Conservation (phyloP, 805 yeast species). For the Lachancea quebecensis region DNA sequence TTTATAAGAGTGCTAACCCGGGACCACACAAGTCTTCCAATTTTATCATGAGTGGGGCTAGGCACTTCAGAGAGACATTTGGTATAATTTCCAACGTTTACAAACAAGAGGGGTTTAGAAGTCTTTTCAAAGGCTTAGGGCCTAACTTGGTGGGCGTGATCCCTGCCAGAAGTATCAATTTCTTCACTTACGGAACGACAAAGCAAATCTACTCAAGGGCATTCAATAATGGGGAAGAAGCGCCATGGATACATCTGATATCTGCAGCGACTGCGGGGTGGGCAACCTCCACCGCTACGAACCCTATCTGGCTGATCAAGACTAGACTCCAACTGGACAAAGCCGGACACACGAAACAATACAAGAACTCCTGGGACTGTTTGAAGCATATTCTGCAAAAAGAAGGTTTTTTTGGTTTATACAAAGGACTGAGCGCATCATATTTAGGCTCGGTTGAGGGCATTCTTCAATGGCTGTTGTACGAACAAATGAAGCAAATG, state of each 20-base stretch:
- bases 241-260: slow-evolving; percentile 74
- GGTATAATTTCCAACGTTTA: slow-evolving; percentile 64
- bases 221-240: slow-evolving; percentile 69
- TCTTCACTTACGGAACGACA: slow-evolving; percentile 92
- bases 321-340: slow-evolving; percentile 91
- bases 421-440: slow-evolving; percentile 89
- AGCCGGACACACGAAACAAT: slow-evolving; percentile 49
- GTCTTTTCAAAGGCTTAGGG: slow-evolving; percentile 90
- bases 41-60: slow-evolving; percentile 40
- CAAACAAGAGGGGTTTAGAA: slow-evolving; percentile 69
- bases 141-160: slow-evolving; percentile 96
- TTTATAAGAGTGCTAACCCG: slow-evolving; percentile 35
- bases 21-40: slow-evolving; percentile 19
- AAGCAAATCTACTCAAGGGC: slow-evolving; percentile 64
- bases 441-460: slow-evolving; percentile 91
- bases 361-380: slow-evolving; percentile 84
- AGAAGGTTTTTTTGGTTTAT: slow-evolving; percentile 78
- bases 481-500: slow-evolving; percentile 83
- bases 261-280: slow-evolving; percentile 91
- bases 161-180: slow-evolving; percentile 95
- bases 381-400: slow-evolving; percentile 54
- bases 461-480: slow-evolving; percentile 91
- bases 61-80: slow-evolving; percentile 80
- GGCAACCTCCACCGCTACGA: slow-evolving; percentile 91
- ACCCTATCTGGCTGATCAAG: slow-evolving; percentile 96